phyloP scores from a whole-genome alignment of 2,329 filamentous ascomycete genomes.

The Alternaria hordeiaustralica region DNA sequence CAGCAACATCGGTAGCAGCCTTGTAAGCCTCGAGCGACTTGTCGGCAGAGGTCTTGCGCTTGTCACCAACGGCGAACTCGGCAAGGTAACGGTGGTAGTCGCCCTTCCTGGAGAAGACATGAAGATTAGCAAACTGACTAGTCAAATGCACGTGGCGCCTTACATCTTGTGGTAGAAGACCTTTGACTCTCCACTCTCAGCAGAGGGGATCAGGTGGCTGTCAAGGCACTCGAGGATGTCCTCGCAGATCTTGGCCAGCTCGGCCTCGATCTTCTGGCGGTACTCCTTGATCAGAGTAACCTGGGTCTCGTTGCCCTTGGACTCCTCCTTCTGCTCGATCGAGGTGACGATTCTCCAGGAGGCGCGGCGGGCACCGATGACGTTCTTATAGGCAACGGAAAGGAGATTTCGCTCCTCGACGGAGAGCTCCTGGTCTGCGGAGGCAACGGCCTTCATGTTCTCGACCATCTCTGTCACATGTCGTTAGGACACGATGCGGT shows the following conservation, averaged over 20 bases:
- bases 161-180: slow-evolving; percentile 99
- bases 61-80: slow-evolving; percentile 93
- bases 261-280: slow-evolving; percentile 96
- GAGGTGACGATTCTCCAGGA: slow-evolving; percentile 99
- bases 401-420: slow-evolving; percentile 98
- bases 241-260: slow-evolving; percentile 97
- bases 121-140: slow-evolving; percentile 23
- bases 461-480: slow-evolving; percentile 87
- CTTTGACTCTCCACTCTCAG: slow-evolving; percentile 96
- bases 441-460: slow-evolving; percentile 99
- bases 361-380: slow-evolving; percentile 93
- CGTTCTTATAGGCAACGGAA: slow-evolving; percentile 98
- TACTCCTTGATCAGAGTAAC: slow-evolving; percentile 95
- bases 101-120: slow-evolving; percentile 76
- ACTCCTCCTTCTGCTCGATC: slow-evolving; percentile 99
- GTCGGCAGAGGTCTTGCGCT: slow-evolving; percentile 93
- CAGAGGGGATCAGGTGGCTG: slow-evolving; percentile 90
- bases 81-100: slow-evolving; percentile 99
- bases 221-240: slow-evolving; percentile 96
- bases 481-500: slow-evolving; percentile 23
- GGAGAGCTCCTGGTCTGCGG: slow-evolving; percentile 69
- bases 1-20: slow-evolving; percentile 85
- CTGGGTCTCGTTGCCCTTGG: slow-evolving; percentile 94
- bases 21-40: slow-evolving; percentile 98
- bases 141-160: slow-evolving; percentile 5